These are phyloP conservation scores for Gloeostereum incarnatum DNA, from an alignment of 768 basidiomycete species.

Conservation along the genomic window DNA sequence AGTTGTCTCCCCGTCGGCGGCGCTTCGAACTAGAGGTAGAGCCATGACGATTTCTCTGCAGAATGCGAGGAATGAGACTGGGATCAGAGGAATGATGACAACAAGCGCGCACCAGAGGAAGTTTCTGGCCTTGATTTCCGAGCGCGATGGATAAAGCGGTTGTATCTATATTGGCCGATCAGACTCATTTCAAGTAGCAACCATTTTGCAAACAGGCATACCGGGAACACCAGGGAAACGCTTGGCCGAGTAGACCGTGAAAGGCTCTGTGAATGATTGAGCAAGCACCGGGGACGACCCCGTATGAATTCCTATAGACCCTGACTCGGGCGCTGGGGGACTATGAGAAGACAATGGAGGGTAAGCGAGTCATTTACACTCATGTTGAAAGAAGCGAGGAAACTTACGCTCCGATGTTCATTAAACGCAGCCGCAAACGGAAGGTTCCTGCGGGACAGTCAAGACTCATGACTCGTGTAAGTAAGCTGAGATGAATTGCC, in stretches of 20 bases:
- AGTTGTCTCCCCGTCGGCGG: slow-evolving; percentile 51
- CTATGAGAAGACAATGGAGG: slow-evolving; percentile 24
- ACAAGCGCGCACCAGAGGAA: slow-evolving; percentile 58
- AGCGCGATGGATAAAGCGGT: slow-evolving; percentile 84
- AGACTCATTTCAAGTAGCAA: slow-evolving; percentile 12
- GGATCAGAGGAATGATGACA: slow-evolving; percentile 8
- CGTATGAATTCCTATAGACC: slow-evolving; percentile 56
- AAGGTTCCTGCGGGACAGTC: slow-evolving; percentile 53
- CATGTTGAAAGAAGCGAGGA: slow-evolving; percentile 5
- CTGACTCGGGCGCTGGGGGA: slow-evolving; percentile 63
- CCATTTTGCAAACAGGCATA: slow-evolving; percentile 23
- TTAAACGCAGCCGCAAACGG: slow-evolving; percentile 76
- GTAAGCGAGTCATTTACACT: slow-evolving; percentile 9
- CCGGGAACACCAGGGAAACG: slow-evolving; percentile 92
- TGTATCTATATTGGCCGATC: slow-evolving; percentile 45
- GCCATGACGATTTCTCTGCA: slow-evolving; percentile 75
- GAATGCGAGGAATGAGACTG: slow-evolving; percentile 10
- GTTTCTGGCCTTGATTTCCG: slow-evolving; percentile 84
- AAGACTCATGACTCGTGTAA: slow-evolving; percentile 1
- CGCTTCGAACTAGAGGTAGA: slow-evolving; percentile 46
- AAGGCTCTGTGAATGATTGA: slow-evolving; percentile 74
- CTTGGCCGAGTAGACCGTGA: slow-evolving; percentile 88
- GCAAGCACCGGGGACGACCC: slow-evolving; percentile 72
- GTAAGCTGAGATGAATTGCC: slow-evolving; percentile 3
- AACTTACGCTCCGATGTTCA: slow-evolving; percentile 88